Percentiles rank a stretch among this genome's conserved stretches.
These are phyloP conservation scores for Paspalum vaginatum DNA, from an alignment of 176 grass and related monocot genomes.

Conservation along the genomic window DNA sequence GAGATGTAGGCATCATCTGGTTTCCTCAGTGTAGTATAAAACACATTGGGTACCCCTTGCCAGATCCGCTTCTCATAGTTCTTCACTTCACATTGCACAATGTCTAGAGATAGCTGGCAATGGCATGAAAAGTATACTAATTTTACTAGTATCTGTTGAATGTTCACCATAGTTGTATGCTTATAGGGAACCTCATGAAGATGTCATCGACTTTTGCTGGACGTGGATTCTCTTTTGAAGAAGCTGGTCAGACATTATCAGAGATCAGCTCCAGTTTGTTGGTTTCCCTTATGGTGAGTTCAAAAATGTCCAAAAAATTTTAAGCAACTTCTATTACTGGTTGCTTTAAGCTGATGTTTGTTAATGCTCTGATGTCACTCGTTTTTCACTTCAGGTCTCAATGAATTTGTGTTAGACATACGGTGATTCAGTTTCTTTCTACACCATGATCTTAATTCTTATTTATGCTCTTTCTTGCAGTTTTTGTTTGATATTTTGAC, in stretches of 20 bases:
- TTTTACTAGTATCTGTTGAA: background rate
- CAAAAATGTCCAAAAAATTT: conserved; percentile 2
- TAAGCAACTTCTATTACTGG: background rate
- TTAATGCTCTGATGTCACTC: background rate
- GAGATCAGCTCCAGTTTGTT: conserved; percentile 43
- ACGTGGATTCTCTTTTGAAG: conserved; percentile 32
- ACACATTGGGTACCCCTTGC: background rate
- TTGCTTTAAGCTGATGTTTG: background rate
- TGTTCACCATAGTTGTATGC: conserved; percentile 23
- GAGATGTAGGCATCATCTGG: background rate
- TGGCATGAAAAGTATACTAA: background rate
- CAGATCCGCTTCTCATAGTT: background rate
- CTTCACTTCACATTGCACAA: background rate
- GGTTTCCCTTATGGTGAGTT: conserved; percentile 54
- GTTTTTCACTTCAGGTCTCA: background rate
- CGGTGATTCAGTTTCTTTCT: conserved; percentile 17
- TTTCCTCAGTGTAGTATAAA: background rate
- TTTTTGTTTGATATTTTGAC: conserved; percentile 69
- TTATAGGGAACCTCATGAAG: conserved; percentile 57
- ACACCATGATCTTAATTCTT: background rate
- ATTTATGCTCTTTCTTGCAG: conserved; percentile 33
- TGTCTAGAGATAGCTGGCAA: background rate
- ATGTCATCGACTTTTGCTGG: conserved; percentile 26
- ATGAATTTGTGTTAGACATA: background rate
- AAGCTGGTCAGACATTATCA: conserved; percentile 38